phyloP scores from a whole-genome alignment of 1,139 yeast species.

The Saccharomyces hybrid region DNA sequence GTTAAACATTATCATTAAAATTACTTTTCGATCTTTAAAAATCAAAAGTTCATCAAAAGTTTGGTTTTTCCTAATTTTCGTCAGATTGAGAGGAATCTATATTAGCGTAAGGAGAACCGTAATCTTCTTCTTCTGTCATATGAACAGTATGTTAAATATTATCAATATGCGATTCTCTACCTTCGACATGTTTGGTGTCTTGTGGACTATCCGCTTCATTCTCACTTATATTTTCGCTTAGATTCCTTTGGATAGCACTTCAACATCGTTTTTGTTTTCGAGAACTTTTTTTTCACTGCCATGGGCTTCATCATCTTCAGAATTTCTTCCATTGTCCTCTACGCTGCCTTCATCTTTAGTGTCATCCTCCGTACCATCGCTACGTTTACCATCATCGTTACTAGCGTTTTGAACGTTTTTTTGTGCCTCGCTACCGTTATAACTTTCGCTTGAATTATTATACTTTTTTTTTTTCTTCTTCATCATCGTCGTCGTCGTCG shows the following conservation, averaged over 20 bases:
- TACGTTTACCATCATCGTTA: background rate
- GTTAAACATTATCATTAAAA: too few species aligned
- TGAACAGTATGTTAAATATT: background rate
- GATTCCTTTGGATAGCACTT: background rate
- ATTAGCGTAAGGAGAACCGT: too few species aligned
- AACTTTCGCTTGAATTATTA: too few species aligned
- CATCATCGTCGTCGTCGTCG: background rate
- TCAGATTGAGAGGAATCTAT: too few species aligned
- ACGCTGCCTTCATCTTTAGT: background rate
- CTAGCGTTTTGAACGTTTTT: background rate
- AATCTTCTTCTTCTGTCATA: background rate
- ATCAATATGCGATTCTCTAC: too few species aligned
- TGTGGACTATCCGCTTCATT: background rate
- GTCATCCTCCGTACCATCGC: background rate
- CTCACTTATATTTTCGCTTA: background rate
- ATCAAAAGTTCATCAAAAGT: too few species aligned
- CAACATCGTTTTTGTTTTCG: background rate
- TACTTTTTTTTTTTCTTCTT: background rate
- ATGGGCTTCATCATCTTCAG: background rate
- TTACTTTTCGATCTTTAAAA: too few species aligned
- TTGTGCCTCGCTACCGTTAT: background rate
- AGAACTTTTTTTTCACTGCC: background rate
- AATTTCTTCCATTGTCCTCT: background rate
- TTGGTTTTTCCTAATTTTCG: too few species aligned
- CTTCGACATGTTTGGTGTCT: background rate